phyloP scores from a whole-genome alignment of 306 rosid species.

The Lupinus albus region DNA sequence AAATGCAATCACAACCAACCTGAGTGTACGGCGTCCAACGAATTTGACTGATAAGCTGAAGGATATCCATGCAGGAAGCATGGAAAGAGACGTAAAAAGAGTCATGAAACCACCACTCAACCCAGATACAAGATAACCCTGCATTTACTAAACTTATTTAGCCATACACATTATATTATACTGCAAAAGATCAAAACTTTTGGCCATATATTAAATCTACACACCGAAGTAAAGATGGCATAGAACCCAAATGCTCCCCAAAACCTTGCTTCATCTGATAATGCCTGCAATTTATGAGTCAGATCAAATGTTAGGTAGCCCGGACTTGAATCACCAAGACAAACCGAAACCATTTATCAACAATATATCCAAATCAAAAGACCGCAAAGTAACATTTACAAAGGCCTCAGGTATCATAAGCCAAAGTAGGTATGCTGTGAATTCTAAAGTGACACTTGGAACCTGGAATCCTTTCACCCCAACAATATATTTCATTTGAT shows the following conservation, averaged over 20 bases:
- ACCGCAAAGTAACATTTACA: constrained; percentile 17
- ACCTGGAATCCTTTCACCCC: constrained; percentile 24
- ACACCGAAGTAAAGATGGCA: constrained; percentile 71
- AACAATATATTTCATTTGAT: constrained; percentile 15
- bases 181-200: constrained; percentile 11
- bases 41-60: constrained; percentile 65
- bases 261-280: constrained; percentile 81
- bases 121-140: constrained; percentile 89
- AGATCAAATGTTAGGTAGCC: constrained; percentile 35
- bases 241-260: constrained; percentile 96
- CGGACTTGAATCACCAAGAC: constrained; percentile 18
- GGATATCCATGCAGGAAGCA: constrained; percentile 84
- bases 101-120: constrained; percentile 88
- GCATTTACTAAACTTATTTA: constrained; percentile 58
- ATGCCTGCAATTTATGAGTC: constrained; percentile 58
- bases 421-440: constrained; percentile 11
- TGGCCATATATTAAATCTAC: constrained; percentile 38
- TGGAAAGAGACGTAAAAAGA: constrained; percentile 61
- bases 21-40: constrained; percentile 64
- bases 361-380: constrained; percentile 27
- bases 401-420: constrained; percentile 11
- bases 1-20: constrained; percentile 52
- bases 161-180: constrained; percentile 33
- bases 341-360: constrained; percentile 29
- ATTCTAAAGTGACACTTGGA: constrained; percentile 20